Evolutionary conservation across 73 alveolate genomes (phyloP), one percentile per base, ranked within the genome.

Genomic region (Durusdinium trenchii): DNA sequence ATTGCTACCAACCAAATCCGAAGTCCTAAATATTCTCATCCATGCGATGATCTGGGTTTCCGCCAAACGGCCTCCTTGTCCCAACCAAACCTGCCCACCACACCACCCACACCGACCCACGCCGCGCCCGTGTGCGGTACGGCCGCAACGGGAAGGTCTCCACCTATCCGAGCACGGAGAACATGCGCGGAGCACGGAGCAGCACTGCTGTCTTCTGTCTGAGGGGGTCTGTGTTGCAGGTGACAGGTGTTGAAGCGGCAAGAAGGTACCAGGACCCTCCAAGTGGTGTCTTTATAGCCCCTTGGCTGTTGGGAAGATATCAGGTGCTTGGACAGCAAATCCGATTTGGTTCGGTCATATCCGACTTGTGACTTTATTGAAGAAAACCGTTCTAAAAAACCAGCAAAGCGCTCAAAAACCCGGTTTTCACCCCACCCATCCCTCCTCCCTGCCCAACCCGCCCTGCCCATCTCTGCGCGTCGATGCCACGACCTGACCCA

Each of bases 71-170:
- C 23, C 69, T 57, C 23, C 23, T 57, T 57, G 69, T 57, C 18
- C 30, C n/a, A 60, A 23, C 73, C 0, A 60, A 57, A 12, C 7
- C 30, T 60, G 73, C 73, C 30, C 30, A 60, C 73, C 73, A 23
- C 18, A 23, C 7, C 1, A 60, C 73, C 73, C 73, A 60, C 30
- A 60, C 73, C 73, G 1, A 2, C 30, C 73, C 30, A 32, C 73
- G 30, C 18, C 73, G 52, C 50, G 51, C 94, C 75, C 75, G 71
- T 16, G 94, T 83, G 46, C 94, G 94, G 75, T 83, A 83, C 30
- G 94, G 94, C 75, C 75, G 71, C 50, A 83, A 52, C 4, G 94
- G 94, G 10, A 50, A 51, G 14, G 76, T 51, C 51, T 83, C 94
- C 36, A 50, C 94, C 94, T 83, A 51, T 45, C 46, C 28, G 83